These are phyloP conservation scores for Verticillium dahliae DNA, from an alignment of 2,329 filamentous ascomycete species.

Conservation along the genomic window DNA sequence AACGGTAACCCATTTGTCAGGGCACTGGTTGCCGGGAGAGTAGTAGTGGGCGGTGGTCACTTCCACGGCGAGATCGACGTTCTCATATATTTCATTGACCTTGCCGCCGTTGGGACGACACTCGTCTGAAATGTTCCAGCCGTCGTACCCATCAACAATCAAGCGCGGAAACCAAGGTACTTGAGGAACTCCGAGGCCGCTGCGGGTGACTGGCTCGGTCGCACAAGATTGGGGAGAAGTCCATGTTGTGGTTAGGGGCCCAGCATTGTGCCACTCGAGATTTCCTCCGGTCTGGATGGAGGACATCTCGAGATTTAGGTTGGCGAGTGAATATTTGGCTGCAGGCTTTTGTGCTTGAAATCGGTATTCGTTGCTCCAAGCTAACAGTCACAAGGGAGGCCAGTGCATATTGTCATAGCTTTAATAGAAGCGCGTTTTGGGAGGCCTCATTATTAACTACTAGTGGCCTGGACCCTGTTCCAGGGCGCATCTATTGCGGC, in stretches of 20 bases:
- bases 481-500: no score
- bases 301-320: no score
- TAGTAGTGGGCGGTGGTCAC: neutral
- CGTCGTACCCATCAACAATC: neutral
- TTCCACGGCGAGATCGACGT: neutral
- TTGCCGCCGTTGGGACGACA: neutral
- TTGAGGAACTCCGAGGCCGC: neutral
- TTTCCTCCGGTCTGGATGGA: no score
- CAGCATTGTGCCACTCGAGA: neutral
- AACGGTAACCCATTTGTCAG: neutral
- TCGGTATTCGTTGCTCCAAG: no score
- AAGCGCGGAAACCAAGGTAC: neutral
- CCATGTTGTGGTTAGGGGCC: conserved; percentile 1
- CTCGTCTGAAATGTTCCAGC: no score
- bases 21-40: conserved; percentile 1
- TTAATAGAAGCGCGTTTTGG: no score
- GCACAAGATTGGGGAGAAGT: neutral
- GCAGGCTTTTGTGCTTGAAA: no score
- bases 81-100: neutral
- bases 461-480: no score
- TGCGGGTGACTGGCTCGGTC: neutral
- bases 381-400: no score
- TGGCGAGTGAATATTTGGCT: no score
- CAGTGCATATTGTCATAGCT: no score
- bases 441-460: no score